Percentiles rank a stretch among this genome's conserved stretches.
These are phyloP conservation scores for Ogataea ganodermae DNA, from an alignment of 805 yeast genomes.

Conservation along the genomic window DNA sequence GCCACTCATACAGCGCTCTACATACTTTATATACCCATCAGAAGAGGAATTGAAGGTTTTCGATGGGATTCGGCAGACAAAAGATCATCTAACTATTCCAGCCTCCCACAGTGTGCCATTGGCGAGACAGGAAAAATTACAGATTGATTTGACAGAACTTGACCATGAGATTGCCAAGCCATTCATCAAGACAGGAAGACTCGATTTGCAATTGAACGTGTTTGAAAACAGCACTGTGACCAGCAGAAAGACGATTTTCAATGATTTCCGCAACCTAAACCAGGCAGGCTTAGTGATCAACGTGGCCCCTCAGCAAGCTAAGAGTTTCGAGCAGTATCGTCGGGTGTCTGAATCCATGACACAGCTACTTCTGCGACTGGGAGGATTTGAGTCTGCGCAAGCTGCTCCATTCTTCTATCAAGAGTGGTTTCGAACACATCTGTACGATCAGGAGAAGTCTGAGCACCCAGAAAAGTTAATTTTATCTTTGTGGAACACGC, in stretches of 20 bases:
- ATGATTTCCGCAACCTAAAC: slow-evolving; percentile 17
- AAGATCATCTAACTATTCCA: slow-evolving; percentile 19
- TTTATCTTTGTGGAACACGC: slow-evolving; percentile 23
- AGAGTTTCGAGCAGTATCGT: slow-evolving; percentile 26
- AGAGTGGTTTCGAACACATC: slow-evolving; percentile 32
- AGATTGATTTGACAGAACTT: slow-evolving; percentile 14
- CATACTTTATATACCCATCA: slow-evolving; percentile 22
- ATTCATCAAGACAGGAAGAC: not conserved
- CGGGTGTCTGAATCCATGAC: slow-evolving; percentile 17
- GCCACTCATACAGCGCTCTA: slow-evolving; percentile 23
- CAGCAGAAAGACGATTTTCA: slow-evolving; percentile 20
- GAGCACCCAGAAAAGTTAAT: slow-evolving; percentile 8
- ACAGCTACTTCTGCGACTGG: slow-evolving; percentile 9
- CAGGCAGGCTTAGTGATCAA: slow-evolving; percentile 26
- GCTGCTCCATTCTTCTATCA: slow-evolving; percentile 23
- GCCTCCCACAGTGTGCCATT: slow-evolving; percentile 16
- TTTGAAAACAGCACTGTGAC: not conserved
- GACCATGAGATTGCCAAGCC: not conserved
- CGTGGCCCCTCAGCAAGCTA: slow-evolving; percentile 34
- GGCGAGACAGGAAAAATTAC: slow-evolving; percentile 23
- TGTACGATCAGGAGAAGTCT: slow-evolving; percentile 12
- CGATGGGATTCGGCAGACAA: slow-evolving; percentile 19
- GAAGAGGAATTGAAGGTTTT: slow-evolving; percentile 16
- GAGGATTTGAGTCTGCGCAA: slow-evolving; percentile 6
- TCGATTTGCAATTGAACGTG: slow-evolving; percentile 13